Conservation (phyloP, 805 yeast genomes). For the Nakazawaea holstii region DNA sequence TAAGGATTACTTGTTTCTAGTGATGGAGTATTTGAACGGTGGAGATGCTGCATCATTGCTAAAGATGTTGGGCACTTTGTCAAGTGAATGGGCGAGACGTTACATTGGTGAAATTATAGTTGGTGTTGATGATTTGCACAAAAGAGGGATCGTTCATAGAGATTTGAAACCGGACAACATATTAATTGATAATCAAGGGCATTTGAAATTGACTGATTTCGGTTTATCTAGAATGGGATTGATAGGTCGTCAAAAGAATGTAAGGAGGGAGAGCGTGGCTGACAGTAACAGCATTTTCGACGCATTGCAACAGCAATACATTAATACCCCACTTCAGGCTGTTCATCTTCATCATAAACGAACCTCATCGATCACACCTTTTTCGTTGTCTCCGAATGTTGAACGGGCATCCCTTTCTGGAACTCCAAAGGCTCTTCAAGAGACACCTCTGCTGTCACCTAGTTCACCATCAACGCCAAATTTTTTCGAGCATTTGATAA, state of each 20-base stretch:
- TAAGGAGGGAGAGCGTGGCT: constrained; percentile 35
- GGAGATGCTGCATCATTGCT: constrained; percentile 91
- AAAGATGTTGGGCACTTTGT: constrained; percentile 75
- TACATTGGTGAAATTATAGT: constrained; percentile 87
- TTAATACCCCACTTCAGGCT: background rate
- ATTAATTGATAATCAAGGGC: constrained; percentile 81
- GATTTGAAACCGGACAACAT: constrained; percentile 95
- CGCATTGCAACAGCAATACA: background rate
- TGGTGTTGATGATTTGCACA: constrained; percentile 86
- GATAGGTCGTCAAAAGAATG: constrained; percentile 66
- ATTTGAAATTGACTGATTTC: constrained; percentile 89
- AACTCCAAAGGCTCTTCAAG: background rate
- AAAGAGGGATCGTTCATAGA: constrained; percentile 85
- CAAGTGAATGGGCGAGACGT: constrained; percentile 80
- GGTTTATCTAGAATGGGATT: constrained; percentile 90
- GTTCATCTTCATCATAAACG: constrained; percentile 20
- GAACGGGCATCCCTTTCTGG: constrained; percentile 18
- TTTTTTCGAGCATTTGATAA: constrained; percentile 22
- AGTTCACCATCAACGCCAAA: constrained; percentile 17
- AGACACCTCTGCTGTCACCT: constrained; percentile 11
- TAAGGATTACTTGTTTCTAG: constrained; percentile 78
- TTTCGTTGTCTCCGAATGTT: constrained; percentile 34
- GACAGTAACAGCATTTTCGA: constrained; percentile 18
- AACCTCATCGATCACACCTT: constrained; percentile 38
- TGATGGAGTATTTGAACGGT: constrained; percentile 94